Conservation (phyloP, 2,329 filamentous ascomycete species). For the Diaporthe destruens region DNA sequence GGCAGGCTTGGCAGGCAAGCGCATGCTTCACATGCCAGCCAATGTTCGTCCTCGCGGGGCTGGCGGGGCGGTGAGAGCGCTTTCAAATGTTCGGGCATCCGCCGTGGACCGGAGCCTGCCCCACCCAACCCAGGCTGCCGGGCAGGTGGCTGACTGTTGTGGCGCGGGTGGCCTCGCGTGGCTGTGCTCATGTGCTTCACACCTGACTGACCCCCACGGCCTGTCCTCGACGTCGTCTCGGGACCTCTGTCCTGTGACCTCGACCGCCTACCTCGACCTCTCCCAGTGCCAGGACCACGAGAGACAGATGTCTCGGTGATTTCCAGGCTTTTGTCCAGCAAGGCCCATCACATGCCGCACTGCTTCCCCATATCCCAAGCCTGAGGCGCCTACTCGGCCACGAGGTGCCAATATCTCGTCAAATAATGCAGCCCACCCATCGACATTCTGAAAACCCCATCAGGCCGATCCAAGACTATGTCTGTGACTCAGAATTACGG, state of each 20-base stretch:
- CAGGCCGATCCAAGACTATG: constrained; percentile 8
- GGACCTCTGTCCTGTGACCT: constrained; percentile 32
- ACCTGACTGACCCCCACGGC: constrained; percentile 39
- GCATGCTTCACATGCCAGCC: constrained; percentile 19
- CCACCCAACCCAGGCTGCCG: neutral
- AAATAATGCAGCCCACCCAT: neutral
- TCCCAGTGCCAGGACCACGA: neutral
- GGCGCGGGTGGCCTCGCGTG: neutral
- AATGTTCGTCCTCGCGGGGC: neutral
- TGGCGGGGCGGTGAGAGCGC: constrained; percentile 20
- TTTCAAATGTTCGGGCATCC: constrained; percentile 14
- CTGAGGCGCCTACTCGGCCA: neutral
- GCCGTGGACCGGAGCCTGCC: constrained; percentile 21
- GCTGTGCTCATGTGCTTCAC: constrained; percentile 28
- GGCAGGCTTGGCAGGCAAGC: neutral
- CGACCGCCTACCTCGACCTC: neutral
- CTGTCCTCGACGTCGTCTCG: constrained; percentile 13
- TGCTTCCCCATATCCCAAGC: neutral
- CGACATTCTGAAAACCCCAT: neutral
- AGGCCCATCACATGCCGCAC: constrained; percentile 34
- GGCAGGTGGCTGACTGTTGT: constrained; percentile 1
- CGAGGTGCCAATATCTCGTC: neutral
- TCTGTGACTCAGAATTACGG: constrained; percentile 7
- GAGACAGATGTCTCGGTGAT: constrained; percentile 20
- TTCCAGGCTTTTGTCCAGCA: neutral